Evolutionary conservation across 768 basidiomycete genomes (phyloP).

Genomic region (Amanita inopinata): DNA sequence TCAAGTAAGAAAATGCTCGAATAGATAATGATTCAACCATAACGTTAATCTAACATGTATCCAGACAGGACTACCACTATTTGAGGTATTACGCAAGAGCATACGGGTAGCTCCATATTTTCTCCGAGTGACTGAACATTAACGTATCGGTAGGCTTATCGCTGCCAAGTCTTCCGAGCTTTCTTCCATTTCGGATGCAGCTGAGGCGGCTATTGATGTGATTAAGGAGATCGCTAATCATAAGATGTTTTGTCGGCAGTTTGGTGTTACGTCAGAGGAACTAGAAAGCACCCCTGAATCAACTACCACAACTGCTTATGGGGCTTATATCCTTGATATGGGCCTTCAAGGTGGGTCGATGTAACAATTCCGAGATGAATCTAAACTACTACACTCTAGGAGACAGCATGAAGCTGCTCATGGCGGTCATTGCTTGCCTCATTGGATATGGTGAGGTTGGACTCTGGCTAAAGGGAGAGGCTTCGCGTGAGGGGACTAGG

Average conservation of each 20-base stretch:
- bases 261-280: conserved; percentile 54
- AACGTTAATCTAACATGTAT: not conserved
- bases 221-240: conserved; percentile 67
- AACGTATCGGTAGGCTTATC: conserved; percentile 43
- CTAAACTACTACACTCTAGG: conserved; percentile 27
- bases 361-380: not conserved
- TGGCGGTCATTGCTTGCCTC: conserved; percentile 79
- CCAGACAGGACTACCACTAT: conserved; percentile 75
- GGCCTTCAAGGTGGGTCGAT: conserved; percentile 50
- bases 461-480: conserved; percentile 63
- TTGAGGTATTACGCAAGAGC: conserved; percentile 78
- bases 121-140: not conserved
- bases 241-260: conserved; percentile 56
- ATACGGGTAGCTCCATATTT: conserved; percentile 41
- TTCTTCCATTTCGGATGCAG: conserved; percentile 49
- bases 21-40: not conserved
- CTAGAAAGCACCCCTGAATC: conserved; percentile 57
- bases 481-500: conserved; percentile 36
- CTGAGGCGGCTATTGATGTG: conserved; percentile 53
- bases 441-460: conserved; percentile 92
- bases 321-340: conserved; percentile 74
- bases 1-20: conserved; percentile 47
- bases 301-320: conserved; percentile 73
- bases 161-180: conserved; percentile 70
- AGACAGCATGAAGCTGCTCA: conserved; percentile 60